Evolutionary conservation across 2,329 filamentous ascomycete genomes (phyloP).

Genomic region (Penicillium sp.): DNA sequence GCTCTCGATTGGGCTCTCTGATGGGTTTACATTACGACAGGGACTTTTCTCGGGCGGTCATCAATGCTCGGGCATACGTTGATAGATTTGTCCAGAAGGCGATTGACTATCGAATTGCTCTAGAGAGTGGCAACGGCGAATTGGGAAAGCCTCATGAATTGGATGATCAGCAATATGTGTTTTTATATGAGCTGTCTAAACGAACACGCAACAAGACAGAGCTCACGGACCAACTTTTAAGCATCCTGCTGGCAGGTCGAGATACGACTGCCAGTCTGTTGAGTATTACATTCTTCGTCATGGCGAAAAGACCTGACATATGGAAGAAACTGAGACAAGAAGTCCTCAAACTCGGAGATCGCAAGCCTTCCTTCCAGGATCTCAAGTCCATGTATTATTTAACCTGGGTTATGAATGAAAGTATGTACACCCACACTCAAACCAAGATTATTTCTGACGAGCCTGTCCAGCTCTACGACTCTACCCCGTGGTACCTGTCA

Average conservation of each 20-base stretch:
- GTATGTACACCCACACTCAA: constrained; percentile 2
- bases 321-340: constrained; percentile 43
- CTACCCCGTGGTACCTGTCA: constrained; percentile 49
- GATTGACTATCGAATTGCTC: constrained; percentile 1
- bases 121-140: background rate
- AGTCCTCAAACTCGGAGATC: constrained; percentile 28
- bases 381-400: constrained; percentile 33
- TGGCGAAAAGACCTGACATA: constrained; percentile 45
- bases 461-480: constrained; percentile 41
- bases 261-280: constrained; percentile 55
- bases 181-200: constrained; percentile 51
- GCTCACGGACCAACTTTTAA: constrained; percentile 52
- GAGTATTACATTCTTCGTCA: constrained; percentile 50
- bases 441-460: background rate
- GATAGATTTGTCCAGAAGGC: constrained; percentile 1
- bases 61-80: constrained; percentile 1
- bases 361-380: constrained; percentile 28
- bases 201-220: constrained; percentile 48
- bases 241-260: constrained; percentile 55
- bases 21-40: background rate
- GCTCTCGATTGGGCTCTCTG: background rate
- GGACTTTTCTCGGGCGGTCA: background rate
- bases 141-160: constrained; percentile 9
- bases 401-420: constrained; percentile 3
- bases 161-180: constrained; percentile 43